These are phyloP conservation scores for Musa beccarii DNA, from an alignment of 176 grass and related monocot genomes.

Conservation along the genomic window DNA sequence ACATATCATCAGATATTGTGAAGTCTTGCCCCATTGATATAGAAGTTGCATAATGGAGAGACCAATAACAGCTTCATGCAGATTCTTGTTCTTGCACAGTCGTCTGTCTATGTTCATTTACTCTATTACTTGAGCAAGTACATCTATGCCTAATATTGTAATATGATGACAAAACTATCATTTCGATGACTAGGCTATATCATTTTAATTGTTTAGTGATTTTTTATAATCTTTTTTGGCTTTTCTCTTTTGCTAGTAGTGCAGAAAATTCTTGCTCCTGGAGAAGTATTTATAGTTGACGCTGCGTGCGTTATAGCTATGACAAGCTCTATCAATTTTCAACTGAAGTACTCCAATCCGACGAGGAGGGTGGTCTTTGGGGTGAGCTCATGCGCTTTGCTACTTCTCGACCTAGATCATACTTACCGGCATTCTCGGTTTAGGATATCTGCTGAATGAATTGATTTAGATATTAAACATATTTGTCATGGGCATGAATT, in stretches of 20 bases:
- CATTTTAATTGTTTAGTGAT: constrained; percentile 8
- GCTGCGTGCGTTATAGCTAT: constrained; percentile 74
- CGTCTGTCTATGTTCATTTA: neutral
- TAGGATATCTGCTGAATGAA: neutral
- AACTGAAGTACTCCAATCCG: constrained; percentile 59
- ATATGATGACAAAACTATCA: too few species aligned
- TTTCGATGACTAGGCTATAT: neutral
- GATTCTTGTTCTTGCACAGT: neutral
- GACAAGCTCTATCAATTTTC: constrained; percentile 67
- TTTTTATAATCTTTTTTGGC: neutral
- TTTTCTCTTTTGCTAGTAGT: constrained; percentile 36
- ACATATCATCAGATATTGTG: neutral
- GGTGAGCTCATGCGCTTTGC: constrained; percentile 30
- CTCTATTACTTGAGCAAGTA: too few species aligned
- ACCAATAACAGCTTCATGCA: neutral
- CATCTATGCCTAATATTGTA: too few species aligned
- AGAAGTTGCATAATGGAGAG: neutral
- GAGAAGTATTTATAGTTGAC: constrained; percentile 63
- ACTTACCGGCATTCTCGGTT: neutral
- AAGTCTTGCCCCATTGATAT: neutral
- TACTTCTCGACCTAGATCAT: neutral
- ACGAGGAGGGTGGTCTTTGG: constrained; percentile 60
- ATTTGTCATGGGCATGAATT: neutral
- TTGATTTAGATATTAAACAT: neutral
- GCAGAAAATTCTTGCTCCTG: constrained; percentile 87